phyloP scores from a whole-genome alignment of 176 grass and related monocot genomes.

The Echinochloa phyllopogon region DNA sequence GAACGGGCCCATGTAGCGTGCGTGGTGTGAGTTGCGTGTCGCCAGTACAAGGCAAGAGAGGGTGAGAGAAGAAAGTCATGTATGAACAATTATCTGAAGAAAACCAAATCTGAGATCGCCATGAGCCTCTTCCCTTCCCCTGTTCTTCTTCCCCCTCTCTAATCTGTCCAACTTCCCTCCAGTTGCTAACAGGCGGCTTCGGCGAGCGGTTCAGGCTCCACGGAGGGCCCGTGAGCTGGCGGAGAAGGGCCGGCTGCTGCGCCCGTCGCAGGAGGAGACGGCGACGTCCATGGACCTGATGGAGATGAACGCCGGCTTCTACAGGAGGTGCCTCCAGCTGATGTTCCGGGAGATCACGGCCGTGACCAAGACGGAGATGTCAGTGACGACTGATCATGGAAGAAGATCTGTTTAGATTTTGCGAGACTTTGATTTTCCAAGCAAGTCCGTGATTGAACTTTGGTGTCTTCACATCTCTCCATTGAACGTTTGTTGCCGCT shows the following conservation, averaged over 20 bases:
- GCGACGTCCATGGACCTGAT: conserved; percentile 17
- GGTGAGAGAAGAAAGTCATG: no score
- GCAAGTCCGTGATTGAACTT: neutral
- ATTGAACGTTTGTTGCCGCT: neutral
- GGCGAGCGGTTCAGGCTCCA: neutral
- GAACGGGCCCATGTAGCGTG: no score
- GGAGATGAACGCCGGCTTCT: neutral
- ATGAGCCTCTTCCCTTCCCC: no score
- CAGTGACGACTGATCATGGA: neutral
- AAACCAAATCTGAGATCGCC: no score
- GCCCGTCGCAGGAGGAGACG: neutral
- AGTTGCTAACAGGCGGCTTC: no score
- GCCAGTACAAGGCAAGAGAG: no score
- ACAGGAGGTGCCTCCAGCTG: conserved; percentile 34
- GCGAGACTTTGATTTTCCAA: neutral
- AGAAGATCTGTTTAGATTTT: no score
- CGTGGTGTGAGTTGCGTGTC: no score
- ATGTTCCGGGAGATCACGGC: neutral
- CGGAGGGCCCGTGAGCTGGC: neutral
- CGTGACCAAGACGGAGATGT: neutral
- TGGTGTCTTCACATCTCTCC: neutral
- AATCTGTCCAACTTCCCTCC: no score
- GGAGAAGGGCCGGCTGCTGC: neutral
- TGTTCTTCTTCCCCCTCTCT: no score
- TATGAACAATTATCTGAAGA: no score